Evolutionary conservation across 2,329 filamentous ascomycete species (phyloP).

Genomic region (Orbilia ellipsospora): DNA sequence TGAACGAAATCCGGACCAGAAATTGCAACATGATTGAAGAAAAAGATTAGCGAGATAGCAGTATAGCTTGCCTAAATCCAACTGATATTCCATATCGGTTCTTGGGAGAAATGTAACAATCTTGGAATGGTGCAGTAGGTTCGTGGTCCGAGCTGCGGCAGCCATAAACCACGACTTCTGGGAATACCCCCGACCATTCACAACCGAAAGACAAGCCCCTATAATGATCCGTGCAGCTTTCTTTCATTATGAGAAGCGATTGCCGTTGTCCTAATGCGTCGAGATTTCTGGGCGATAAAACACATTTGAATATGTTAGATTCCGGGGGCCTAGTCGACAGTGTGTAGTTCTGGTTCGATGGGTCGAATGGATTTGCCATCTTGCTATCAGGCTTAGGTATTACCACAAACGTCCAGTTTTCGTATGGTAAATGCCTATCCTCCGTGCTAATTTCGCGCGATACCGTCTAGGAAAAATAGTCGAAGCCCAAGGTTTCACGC

Average conservation of each 20-base stretch:
- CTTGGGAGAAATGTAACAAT: too few species aligned
- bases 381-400: conserved; percentile 20
- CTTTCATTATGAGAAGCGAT: conserved; percentile 10
- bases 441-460: conserved; percentile 33
- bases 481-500: conserved; percentile 28
- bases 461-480: conserved; percentile 14
- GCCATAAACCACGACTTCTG: background rate
- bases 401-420: conserved; percentile 24
- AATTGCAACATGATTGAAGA: background rate
- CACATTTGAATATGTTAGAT: conserved; percentile 31
- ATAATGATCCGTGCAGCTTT: conserved; percentile 42
- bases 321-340: conserved; percentile 33
- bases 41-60: conserved; percentile 33
- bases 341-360: conserved; percentile 5
- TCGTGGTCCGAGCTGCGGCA: background rate
- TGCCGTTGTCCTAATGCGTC: conserved; percentile 50
- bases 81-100: background rate
- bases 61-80: background rate
- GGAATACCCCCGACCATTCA: too few species aligned
- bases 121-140: background rate
- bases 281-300: conserved; percentile 21
- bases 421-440: conserved; percentile 17
- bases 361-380: conserved; percentile 6
- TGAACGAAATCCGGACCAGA: too few species aligned
- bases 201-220: background rate